Base-by-base conservation (phyloP, 2,329 filamentous ascomycete species). In the Xylogone sp. region DNA sequence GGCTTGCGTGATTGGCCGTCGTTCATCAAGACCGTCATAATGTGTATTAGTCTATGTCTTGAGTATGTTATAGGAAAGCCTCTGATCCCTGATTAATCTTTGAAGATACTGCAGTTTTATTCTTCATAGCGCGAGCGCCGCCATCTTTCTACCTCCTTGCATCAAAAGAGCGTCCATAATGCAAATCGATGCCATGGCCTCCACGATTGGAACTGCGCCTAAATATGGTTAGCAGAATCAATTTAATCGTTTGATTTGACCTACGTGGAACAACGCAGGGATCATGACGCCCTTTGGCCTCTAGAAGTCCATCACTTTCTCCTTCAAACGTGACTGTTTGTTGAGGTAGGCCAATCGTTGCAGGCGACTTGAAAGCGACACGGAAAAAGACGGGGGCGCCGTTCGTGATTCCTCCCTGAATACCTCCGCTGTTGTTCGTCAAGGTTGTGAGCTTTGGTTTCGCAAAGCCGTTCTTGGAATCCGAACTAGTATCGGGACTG, bases 401-500 rank as follows among this genome's bases (percentile, higher is more conserved):
- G 70, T 97, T 97, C 47, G 88, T 87, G 71, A 97, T 97, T 48
- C 93, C 93, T 43, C 93, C 94, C 74, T 97, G 93, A 61, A 97
- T 90, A 57, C 93, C 94, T 12, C 93, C 93, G 2, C 87, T 93
- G 76, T 96, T 91, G 76, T 97, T 97, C 21, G 93, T 97, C 75
- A 87, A 88, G 51, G 93, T 97, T 8, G 84, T 86, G 49, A 97
- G 79, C 56, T 77, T 79, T 18, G 87, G 82, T 53, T 75, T 73
- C 13, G 34, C 6, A 16, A 39, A 7, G 6, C 34, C 34, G 13
- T 39, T 39, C 13, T 16, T 39, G 21, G 68, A 65, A 12, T 71
- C 71, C 16, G 75, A 75, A 2, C 71, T 75, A 2, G 65, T 55
- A 31, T 64, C 67, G 2, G 78, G 73, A 13, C 82, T 75, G 22